Evolutionary conservation across 495 filamentous ascomycete genomes (phyloP), one percentile per base, ranked within the genome.

Genomic region (Thermochaetoides thermophila): DNA sequence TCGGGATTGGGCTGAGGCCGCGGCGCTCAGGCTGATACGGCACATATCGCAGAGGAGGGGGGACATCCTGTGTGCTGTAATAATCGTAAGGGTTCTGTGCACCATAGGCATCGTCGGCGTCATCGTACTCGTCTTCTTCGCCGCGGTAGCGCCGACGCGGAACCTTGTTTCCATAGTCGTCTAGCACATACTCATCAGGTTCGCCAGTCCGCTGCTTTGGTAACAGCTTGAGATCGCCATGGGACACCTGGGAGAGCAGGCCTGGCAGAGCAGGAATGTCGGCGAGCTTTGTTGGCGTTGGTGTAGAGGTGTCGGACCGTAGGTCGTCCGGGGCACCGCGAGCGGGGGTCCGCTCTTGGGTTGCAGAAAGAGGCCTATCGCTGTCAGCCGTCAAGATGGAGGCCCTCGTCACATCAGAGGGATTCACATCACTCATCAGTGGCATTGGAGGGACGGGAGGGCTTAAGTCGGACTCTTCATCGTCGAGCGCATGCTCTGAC

Each of bases 371-470:
- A 32, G 81, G 71, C 40, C 77, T 56, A 41, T 77, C 81, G 0
- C 81, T 85, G 16, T 78, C 73, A 23, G 82, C 77, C 4, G 89
- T 86, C 8, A 92, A 62, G 36, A 97, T 81, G 0, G 91, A 96
- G 22, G 79, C 76, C 49, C 89, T 69, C 3, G 89, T 96, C 30
- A 94, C 51, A 17, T 93, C 84, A 0, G 85, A 91, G 19, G 80
- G 70, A 29, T 78, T 69, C 17, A 91, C 69, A 27, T 82, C 81
- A 52, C 85, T 91, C 50, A 73, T 74, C 48, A 91, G 66, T 2
- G 85, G 86, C 76, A 94, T 80, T 1, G 78, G 81, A 9, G 84
- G 74, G n/a, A 43, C 37, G 4, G 56, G 56, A 5, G 60, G 60
- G 5, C 57, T 42, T 3, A 56, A 51, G 3, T 60, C 56, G 1